Evolutionary conservation across 1,139 yeast genomes (phyloP), one percentile per base, ranked within the genome.

Genomic region (Oligophagozyma castellii): DNA sequence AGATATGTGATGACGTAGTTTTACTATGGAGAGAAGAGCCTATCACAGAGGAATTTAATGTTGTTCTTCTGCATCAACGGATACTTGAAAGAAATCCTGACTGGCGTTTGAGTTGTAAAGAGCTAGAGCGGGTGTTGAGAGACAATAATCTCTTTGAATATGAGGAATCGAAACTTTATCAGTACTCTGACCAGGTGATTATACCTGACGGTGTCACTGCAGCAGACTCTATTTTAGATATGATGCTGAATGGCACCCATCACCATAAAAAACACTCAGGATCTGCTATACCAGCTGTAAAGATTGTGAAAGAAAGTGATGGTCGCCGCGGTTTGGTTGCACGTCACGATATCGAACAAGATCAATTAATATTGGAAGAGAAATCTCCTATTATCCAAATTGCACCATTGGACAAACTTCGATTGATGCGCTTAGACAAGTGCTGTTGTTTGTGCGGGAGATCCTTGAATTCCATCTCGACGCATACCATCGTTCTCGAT

Each of bases 401-500:
- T 1, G 86, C 93, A 0, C 79, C 81, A 1, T 61, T 80, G 42
- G 89, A 79, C 12, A 68, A 76, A 37, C 53, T 72, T 19, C 65
- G 70, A 27, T 56, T 81, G 34, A 70, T 80, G 38, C 65, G 68
- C 29, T 51, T 58, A 12, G 86, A 92, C 0, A 70, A 70, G 42
- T 83, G 86, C 3, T 86, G 96, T 51, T 64, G 86, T 2, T 67
- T 68, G 44, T 86, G 96, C 58, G 86, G 93, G 1, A 65, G 67
- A 26, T 62, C 77, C 3, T 56, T 78, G 27, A 63, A 65, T 32
- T 59, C 44, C 38, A 23, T 35, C 12, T 44, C 50, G 20, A 36
- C 48, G 1, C 53, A 56, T 23, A 51, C 49, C 16, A 48, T 53
- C 26, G 53, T 65, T 10, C 54, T 63, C 36, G 62, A 60, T 40